phyloP scores from a whole-genome alignment of 2,329 filamentous ascomycete species.

The Fusarium napiforme region DNA sequence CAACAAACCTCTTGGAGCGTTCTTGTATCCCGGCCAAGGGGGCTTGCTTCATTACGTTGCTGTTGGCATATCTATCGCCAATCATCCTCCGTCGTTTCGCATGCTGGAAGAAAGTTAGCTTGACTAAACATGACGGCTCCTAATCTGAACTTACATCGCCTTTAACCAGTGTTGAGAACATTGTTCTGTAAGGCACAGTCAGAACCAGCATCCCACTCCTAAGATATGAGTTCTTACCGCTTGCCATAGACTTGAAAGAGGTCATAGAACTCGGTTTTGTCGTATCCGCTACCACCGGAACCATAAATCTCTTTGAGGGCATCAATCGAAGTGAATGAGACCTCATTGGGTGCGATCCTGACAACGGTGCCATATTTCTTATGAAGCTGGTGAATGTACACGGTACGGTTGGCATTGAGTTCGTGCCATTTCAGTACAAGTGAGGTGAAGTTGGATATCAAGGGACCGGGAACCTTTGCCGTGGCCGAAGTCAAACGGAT shows the following conservation, averaged over 20 bases:
- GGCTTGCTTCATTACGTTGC: conserved; percentile 68
- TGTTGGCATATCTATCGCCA: conserved; percentile 75
- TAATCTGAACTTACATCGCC: conserved; percentile 55
- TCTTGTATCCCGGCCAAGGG: conserved; percentile 68
- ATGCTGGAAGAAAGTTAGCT: conserved; percentile 57
- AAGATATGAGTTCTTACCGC: conserved; percentile 53
- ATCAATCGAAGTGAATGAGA: conserved; percentile 65
- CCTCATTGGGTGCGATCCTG: conserved; percentile 67
- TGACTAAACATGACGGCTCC: background rate
- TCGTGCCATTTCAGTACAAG: conserved; percentile 66
- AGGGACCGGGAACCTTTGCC: conserved; percentile 60
- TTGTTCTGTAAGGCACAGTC: conserved; percentile 55
- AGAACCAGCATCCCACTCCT: background rate
- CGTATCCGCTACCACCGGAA: conserved; percentile 70
- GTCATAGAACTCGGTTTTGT: conserved; percentile 73
- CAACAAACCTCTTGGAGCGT: conserved; percentile 65
- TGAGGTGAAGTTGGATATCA: conserved; percentile 60
- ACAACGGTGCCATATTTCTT: conserved; percentile 66
- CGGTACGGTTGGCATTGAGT: conserved; percentile 62
- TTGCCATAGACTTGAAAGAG: conserved; percentile 68
- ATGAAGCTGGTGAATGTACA: conserved; percentile 67
- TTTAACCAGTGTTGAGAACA: conserved; percentile 69
- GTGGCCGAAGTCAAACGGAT: conserved; percentile 49
- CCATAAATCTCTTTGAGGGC: conserved; percentile 73
- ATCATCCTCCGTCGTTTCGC: conserved; percentile 70